A percentile compares a stretch with the other conserved stretches of the same genome.
phyloP scores from a whole-genome alignment of 2,329 filamentous ascomycete species.

The Rutstroemia sydowiana region DNA sequence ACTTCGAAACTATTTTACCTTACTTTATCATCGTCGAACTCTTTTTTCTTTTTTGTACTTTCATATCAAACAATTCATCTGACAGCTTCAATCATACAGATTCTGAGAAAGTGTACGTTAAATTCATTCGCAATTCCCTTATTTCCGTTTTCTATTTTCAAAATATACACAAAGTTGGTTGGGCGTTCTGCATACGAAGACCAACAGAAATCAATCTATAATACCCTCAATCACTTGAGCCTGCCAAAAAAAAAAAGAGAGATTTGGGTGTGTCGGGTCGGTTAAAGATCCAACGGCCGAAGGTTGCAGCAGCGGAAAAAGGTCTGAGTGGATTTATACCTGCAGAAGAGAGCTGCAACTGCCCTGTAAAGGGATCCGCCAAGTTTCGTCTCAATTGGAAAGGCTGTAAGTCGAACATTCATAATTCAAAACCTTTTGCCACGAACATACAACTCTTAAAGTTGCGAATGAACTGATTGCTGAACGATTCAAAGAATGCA shows the following conservation, averaged over 20 bases:
- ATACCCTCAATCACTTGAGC: slow-evolving; percentile 6
- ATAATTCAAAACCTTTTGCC: slow-evolving; percentile 14
- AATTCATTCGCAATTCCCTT: neutral
- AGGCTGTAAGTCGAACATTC: slow-evolving; percentile 20
- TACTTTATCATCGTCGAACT: too few species aligned
- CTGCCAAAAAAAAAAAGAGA: slow-evolving; percentile 12
- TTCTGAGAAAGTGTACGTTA: neutral
- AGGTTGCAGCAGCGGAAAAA: slow-evolving; percentile 19
- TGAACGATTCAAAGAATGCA: slow-evolving; percentile 25
- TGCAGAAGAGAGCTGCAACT: slow-evolving; percentile 21
- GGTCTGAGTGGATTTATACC: slow-evolving; percentile 10
- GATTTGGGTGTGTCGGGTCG: slow-evolving; percentile 14
- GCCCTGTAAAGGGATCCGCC: slow-evolving; percentile 21
- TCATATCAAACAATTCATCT: too few species aligned
- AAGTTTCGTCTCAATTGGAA: slow-evolving; percentile 20
- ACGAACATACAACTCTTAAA: slow-evolving; percentile 17
- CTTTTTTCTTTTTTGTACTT: too few species aligned
- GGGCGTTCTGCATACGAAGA: slow-evolving; percentile 1
- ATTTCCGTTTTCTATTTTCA: neutral
- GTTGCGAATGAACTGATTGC: slow-evolving; percentile 18
- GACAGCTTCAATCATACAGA: too few species aligned
- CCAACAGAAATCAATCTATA: neutral
- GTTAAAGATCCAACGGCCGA: slow-evolving; percentile 20
- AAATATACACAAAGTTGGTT: neutral
- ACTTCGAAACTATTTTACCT: too few species aligned